Base-by-base conservation (phyloP, 192 early-diverging fungal species). In the Spizellomyces sp. region DNA sequence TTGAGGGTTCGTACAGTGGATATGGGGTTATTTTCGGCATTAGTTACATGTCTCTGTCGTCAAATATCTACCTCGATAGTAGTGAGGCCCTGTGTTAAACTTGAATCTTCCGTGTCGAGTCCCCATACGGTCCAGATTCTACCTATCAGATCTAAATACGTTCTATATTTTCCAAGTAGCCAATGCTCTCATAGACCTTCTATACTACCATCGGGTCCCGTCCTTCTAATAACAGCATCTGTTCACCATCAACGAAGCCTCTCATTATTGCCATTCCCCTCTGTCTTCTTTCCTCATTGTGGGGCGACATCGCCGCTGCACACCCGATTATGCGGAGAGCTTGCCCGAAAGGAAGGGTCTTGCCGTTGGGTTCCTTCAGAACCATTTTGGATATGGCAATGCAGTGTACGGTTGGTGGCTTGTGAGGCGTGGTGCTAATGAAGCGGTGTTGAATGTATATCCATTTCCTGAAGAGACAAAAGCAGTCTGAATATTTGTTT, bases 311-410 rank as follows among this genome's bases (percentile, higher is more conserved):
- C 27, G 27, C 17, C 17, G 0, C 14, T n/a, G 12, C 36, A 41
- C 17, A 36, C 5, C 59, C 59, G 22, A 15, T 7, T 41, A 9
- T 15, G 14, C 0, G 14, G 14, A 61, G 22, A 5, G 54, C 52
- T n/a, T 67, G 22, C 15, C 14, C 52, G 50, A 67, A 67, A 8
- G 66, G 66, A 9, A 67, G 19, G 14, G 66, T 67, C 36, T 67
- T 67, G 22, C 66, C 66, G 4, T 48, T 60, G 22, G 15, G n/a
- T 41, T 67, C 27, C 36, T 67, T 67, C 12, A 67, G 22, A 36
- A 67, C 66, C 10, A 67, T 5, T 58, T 67, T 67, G 52, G 66
- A 59, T 9, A 58, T 58, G 21, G 66, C 66, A 9, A 67, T 19
- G 14, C 15, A 14, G 66, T 67, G 66, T 22, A 61, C 50, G 15